These are phyloP conservation scores for Neospora caninum DNA, from an alignment of 169 alveolate species.

Conservation along the genomic window DNA sequence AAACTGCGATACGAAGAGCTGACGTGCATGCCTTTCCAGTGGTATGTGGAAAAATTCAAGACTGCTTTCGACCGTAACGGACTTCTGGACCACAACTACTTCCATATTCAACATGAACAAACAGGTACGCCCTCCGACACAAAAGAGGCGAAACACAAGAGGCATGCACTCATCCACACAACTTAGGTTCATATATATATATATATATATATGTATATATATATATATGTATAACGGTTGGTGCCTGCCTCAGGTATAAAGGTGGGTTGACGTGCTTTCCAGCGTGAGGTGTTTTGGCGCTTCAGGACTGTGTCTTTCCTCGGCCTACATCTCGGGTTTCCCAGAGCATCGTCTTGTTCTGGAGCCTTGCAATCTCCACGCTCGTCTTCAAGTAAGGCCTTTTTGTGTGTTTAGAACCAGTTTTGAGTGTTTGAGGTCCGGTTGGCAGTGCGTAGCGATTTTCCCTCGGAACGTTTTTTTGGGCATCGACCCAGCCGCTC, in stretches of 20 bases:
- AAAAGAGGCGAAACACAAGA: background rate
- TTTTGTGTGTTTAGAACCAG: no score
- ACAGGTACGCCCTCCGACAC: conserved; percentile 23
- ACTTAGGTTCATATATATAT: no score
- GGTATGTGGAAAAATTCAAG: conserved; percentile 65
- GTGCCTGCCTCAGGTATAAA: no score
- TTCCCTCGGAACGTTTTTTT: no score
- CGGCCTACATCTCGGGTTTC: background rate
- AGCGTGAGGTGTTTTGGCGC: background rate
- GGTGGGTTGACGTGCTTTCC: no score
- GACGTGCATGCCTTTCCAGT: conserved; percentile 60
- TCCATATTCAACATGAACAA: conserved; percentile 53
- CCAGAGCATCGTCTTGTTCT: conserved; percentile 2
- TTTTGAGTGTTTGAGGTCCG: no score
- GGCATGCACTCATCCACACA: background rate
- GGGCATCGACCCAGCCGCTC: no score
- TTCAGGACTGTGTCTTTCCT: conserved; percentile 5
- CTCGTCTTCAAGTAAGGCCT: background rate
- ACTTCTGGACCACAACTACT: conserved; percentile 55
- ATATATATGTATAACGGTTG: no score
- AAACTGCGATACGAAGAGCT: conserved; percentile 30
- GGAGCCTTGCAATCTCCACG: conserved; percentile 4
- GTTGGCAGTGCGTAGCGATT: no score
- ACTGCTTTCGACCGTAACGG: conserved; percentile 51
- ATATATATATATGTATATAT: no score